A percentile compares a stretch with the other conserved stretches of the same genome.
Conservation (phyloP, 2,329 filamentous ascomycete genomes). For the Xylariaceae sp. region DNA sequence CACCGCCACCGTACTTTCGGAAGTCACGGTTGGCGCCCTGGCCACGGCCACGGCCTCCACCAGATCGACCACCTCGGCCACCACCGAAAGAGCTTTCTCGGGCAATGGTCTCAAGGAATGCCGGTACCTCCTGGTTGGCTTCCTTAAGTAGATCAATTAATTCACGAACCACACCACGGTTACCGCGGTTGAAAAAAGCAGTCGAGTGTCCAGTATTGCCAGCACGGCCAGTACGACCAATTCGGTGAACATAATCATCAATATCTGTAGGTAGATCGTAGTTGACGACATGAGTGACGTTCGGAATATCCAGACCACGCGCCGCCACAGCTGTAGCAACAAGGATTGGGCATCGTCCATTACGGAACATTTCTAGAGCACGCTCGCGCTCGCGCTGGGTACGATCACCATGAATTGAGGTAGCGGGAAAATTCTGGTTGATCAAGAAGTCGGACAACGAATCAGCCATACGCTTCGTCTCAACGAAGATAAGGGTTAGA, state of each 20-base stretch:
- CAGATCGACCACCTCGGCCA: slow-evolving; percentile 63
- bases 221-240: slow-evolving; percentile 99
- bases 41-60: slow-evolving; percentile 76
- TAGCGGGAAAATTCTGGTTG: slow-evolving; percentile 97
- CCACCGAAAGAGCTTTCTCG: slow-evolving; percentile 87
- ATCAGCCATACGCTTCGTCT: slow-evolving; percentile 99
- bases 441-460: slow-evolving; percentile 97
- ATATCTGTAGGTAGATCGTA: slow-evolving; percentile 99
- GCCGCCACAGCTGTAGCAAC: slow-evolving; percentile 97
- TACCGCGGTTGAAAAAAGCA: slow-evolving; percentile 99
- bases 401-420: slow-evolving; percentile 97
- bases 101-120: slow-evolving; percentile 96
- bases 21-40: slow-evolving; percentile 81
- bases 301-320: slow-evolving; percentile 88
- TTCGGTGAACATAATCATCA: slow-evolving; percentile 98
- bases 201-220: slow-evolving; percentile 98
- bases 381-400: slow-evolving; percentile 99
- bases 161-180: slow-evolving; percentile 96
- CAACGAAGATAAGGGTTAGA: slow-evolving; percentile 95
- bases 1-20: slow-evolving; percentile 73
- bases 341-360: slow-evolving; percentile 91
- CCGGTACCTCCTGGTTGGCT: slow-evolving; percentile 94
- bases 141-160: slow-evolving; percentile 98
- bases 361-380: slow-evolving; percentile 96
- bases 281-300: slow-evolving; percentile 97